phyloP scores from a whole-genome alignment of 169 alveolate species.

The Theileria orientalis region DNA sequence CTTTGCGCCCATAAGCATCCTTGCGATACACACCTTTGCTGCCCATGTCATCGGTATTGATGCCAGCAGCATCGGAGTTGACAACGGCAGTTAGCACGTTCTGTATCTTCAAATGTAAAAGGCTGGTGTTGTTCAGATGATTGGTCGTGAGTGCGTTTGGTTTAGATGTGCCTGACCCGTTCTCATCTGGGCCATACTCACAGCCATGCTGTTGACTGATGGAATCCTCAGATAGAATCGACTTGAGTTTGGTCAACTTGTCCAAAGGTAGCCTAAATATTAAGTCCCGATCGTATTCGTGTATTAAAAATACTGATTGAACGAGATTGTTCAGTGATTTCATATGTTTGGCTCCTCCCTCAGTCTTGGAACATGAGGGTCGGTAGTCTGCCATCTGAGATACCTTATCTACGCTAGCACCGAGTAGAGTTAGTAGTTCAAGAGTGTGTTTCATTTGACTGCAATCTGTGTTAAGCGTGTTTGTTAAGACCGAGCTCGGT shows the following conservation, averaged over 20 bases:
- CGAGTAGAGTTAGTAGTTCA: slow-evolving; percentile 12
- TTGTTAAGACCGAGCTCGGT: background rate
- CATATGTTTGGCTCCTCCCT: too few species aligned
- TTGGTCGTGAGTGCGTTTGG: background rate
- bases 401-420: slow-evolving; percentile 1
- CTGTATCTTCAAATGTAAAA: background rate
- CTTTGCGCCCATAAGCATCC: too few species aligned
- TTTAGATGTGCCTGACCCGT: background rate
- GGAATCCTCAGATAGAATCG: background rate
- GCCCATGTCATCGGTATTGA: background rate
- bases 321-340: background rate
- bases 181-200: background rate
- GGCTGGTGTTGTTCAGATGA: slow-evolving; percentile 2
- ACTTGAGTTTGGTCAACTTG: background rate
- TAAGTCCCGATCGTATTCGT: background rate
- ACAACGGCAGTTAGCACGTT: background rate
- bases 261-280: background rate
- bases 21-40: background rate
- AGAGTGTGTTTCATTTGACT: background rate
- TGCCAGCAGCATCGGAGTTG: too few species aligned
- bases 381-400: background rate
- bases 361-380: too few species aligned
- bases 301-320: background rate
- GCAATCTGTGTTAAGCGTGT: background rate
- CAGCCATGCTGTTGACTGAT: background rate